Percentiles rank a stretch among this genome's conserved stretches.
Evolutionary conservation across 768 basidiomycete species (phyloP).

Genomic region (Trametes gibbosa): DNA sequence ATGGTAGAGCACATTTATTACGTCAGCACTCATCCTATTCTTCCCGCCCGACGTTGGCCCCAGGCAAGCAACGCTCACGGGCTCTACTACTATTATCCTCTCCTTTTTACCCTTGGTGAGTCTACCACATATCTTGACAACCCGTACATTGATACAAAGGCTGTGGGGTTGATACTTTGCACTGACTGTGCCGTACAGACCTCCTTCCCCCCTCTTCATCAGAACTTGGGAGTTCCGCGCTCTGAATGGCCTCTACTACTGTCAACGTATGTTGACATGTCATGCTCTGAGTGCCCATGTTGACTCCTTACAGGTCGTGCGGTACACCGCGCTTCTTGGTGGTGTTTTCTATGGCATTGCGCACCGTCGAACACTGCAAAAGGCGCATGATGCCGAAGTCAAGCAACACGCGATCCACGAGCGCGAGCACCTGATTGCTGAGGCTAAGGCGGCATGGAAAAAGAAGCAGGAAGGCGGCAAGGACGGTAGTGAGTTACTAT

Average conservation of each 20-base stretch:
- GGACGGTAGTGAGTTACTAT: constrained; percentile 50
- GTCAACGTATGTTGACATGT: constrained; percentile 58
- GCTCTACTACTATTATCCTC: constrained; percentile 5
- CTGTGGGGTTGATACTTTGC: not conserved
- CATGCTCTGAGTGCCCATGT: not conserved
- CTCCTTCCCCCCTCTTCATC: constrained; percentile 1
- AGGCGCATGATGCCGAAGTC: constrained; percentile 73
- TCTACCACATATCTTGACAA: not conserved
- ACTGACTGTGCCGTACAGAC: not conserved
- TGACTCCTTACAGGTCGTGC: constrained; percentile 60
- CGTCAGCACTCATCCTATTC: constrained; percentile 22
- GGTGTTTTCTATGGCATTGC: constrained; percentile 91
- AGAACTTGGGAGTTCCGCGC: constrained; percentile 4
- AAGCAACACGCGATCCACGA: constrained; percentile 69
- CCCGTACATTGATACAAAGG: too few species aligned
- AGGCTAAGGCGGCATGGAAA: constrained; percentile 90
- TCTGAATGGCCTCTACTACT: constrained; percentile 66
- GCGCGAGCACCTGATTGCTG: constrained; percentile 71
- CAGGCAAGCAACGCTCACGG: constrained; percentile 16
- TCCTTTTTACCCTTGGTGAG: constrained; percentile 5
- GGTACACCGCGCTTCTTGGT: constrained; percentile 85
- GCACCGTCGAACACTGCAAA: constrained; percentile 89
- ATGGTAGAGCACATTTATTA: constrained; percentile 12
- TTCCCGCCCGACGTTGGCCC: constrained; percentile 11
- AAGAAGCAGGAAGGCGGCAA: constrained; percentile 61